Evolutionary conservation across 768 basidiomycete species (phyloP).

Genomic region (Coprinopsis cinerea): DNA sequence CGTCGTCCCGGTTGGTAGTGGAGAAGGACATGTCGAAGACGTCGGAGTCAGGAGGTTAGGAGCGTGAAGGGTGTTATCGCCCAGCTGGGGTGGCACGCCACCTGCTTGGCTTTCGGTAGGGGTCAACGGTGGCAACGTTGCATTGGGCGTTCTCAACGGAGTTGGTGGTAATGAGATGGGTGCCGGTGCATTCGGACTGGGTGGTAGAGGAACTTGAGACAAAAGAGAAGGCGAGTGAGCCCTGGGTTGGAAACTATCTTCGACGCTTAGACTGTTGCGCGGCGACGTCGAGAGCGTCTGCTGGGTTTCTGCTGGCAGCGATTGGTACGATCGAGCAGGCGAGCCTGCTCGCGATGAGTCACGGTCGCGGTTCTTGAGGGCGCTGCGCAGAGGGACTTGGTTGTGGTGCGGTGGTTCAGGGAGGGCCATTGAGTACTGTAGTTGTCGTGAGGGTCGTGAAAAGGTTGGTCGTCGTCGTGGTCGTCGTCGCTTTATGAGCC

Average conservation of each 20-base stretch:
- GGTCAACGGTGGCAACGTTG: neutral
- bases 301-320: neutral
- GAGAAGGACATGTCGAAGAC: conserved; percentile 15
- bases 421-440: too few relatives aligned
- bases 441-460: too few relatives aligned
- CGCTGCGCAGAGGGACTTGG: conserved; percentile 5
- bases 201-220: conserved; percentile 1
- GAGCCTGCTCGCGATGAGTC: neutral
- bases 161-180: neutral
- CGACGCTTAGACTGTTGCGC: neutral
- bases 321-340: neutral
- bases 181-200: neutral
- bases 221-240: neutral
- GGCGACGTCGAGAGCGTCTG: neutral
- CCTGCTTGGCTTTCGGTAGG: neutral
- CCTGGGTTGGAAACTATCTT: neutral
- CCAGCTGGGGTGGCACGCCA: neutral
- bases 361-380: neutral
- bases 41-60: neutral
- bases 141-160: neutral
- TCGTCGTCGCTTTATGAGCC: too few relatives aligned
- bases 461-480: too few relatives aligned
- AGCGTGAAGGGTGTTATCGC: neutral
- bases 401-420: too few relatives aligned
- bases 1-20: conserved; percentile 12